A percentile compares a stretch with the other conserved stretches of the same genome.
Conservation (phyloP, 1,139 yeast species). For the Candida pseudoviswanathii region DNA sequence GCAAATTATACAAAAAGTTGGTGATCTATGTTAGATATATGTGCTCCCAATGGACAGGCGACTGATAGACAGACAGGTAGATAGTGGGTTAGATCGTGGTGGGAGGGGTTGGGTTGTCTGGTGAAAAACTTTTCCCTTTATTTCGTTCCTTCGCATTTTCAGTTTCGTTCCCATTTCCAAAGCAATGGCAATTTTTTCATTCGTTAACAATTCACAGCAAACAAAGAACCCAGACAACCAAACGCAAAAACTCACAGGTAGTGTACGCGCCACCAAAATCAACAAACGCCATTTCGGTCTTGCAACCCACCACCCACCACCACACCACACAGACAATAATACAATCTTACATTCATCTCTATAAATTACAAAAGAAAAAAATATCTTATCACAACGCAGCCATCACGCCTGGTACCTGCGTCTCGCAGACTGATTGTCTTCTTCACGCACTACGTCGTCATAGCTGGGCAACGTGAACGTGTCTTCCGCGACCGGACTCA, state of each 20-base stretch:
- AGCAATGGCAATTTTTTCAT: conserved; percentile 5
- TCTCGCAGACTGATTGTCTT: conserved; percentile 28
- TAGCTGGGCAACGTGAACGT: conserved; percentile 32
- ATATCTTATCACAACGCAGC: too few relatives aligned
- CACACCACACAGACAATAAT: too few relatives aligned
- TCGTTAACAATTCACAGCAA: not conserved
- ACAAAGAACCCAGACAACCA: not conserved
- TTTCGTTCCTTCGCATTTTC: not conserved
- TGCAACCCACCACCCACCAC: too few relatives aligned
- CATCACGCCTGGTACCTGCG: conserved; percentile 32
- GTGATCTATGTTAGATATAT: not conserved
- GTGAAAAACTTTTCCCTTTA: conserved; percentile 3
- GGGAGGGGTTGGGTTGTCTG: not conserved
- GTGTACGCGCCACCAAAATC: too few relatives aligned
- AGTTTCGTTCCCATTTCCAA: not conserved
- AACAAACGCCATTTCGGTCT: too few relatives aligned
- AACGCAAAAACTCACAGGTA: not conserved
- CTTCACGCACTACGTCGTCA: conserved; percentile 36
- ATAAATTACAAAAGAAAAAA: too few relatives aligned
- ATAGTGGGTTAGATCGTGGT: not conserved
- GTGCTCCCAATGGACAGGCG: not conserved
- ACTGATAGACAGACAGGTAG: too few relatives aligned
- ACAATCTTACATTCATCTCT: too few relatives aligned
- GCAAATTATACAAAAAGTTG: not conserved
- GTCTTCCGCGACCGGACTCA: conserved; percentile 5